Evolutionary conservation across 2,329 filamentous ascomycete genomes (phyloP), one percentile per base, ranked within the genome.

Genomic region (Canariomyces notabilis): DNA sequence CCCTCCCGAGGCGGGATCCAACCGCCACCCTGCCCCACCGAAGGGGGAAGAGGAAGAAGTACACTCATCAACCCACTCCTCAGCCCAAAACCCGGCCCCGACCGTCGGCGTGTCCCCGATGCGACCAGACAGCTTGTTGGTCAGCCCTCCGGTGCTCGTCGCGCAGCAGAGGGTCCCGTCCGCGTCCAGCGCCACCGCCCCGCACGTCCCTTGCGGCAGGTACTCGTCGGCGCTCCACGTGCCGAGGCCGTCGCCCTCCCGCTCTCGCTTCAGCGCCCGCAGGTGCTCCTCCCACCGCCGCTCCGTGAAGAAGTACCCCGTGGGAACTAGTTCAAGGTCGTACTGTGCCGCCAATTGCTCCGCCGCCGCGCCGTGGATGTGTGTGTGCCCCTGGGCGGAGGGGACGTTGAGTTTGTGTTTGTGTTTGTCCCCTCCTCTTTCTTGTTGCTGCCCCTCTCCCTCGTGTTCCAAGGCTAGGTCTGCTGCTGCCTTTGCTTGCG

Each of bases 41-140:
- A n/a, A n/a, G n/a, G n/a, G n/a, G n/a, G n/a, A n/a, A n/a, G n/a
- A n/a, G n/a, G n/a, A n/a, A n/a, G n/a, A 8, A 29, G 26, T 11
- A 29, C 9, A 29, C 4, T 71, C 66, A 46, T 83, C 77, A 6
- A 67, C 65, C 88, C 88, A 95, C 56, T 89, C 79, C 62, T 94
- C 89, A 0, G 89, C 88, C 88, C 89, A 95, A 64, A 89, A 95
- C 0, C 89, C 89, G 1, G 89, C 85, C 0, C 89, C 89, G 0
- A 89, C 70, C 0, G 84, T 85, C 0, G 89, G 89, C 9, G 89
- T 95, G 61, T 95, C 89, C 0, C 89, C 89, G 52, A 95, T 83
- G 16, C 89, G 74, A 0, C 89, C 89, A 0, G 87, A 86, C 44
- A 91, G 68, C 69, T 95, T 95, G 63, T 95, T 95, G 18, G 89